Conservation (phyloP, 495 filamentous ascomycete species). For the Hypoxylon intermedium region DNA sequence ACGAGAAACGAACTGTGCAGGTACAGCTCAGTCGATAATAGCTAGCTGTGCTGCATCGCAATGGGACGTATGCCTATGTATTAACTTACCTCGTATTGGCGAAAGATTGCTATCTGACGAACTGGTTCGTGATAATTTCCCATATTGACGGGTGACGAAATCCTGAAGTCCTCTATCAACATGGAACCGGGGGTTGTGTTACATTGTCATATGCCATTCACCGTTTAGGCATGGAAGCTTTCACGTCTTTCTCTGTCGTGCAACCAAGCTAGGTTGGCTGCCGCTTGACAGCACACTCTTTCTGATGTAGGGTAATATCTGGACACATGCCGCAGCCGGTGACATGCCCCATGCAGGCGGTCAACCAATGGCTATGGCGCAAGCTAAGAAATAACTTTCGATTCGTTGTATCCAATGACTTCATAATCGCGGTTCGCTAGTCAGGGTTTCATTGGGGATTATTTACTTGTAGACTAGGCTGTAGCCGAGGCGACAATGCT, state of each 20-base stretch:
- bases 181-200: conserved; percentile 11
- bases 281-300: conserved; percentile 28
- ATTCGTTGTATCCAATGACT: conserved; percentile 15
- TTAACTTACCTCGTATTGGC: conserved; percentile 18
- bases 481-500: conserved; percentile 15
- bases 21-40: conserved; percentile 14
- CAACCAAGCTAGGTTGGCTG: conserved; percentile 21
- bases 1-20: conserved; percentile 13
- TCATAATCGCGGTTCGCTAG: conserved; percentile 14
- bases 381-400: conserved; percentile 16
- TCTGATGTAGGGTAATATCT: conserved; percentile 7
- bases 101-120: conserved; percentile 7
- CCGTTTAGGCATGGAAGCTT: conserved; percentile 27
- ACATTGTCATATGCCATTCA: conserved; percentile 21
- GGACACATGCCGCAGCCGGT: conserved; percentile 28
- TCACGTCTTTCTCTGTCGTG: conserved; percentile 23
- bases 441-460: conserved; percentile 19
- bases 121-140: conserved; percentile 16
- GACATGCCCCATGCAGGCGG: conserved; percentile 13
- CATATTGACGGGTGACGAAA: conserved; percentile 19
- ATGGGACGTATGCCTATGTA: background rate
- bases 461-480: conserved; percentile 8
- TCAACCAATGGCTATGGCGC: conserved; percentile 12
- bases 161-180: conserved; percentile 23
- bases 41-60: conserved; percentile 18